Evolutionary conservation across 2,329 filamentous ascomycete genomes (phyloP).

Genomic region (Ophiostoma sp.): DNA sequence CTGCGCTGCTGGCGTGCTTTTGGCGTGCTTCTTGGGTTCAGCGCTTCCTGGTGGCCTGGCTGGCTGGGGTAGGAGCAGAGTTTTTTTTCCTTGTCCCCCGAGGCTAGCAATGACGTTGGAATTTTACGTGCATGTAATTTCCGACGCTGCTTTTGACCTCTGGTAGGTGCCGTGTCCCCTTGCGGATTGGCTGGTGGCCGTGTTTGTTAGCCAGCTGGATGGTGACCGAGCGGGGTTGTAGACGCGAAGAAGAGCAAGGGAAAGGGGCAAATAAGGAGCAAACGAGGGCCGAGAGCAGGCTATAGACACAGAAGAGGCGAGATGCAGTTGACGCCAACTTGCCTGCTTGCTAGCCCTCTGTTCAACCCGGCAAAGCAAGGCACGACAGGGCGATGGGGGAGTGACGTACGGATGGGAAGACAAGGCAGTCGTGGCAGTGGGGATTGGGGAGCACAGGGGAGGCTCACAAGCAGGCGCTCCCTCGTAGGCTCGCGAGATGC

Average conservation of each 20-base stretch:
- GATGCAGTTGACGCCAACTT: background rate
- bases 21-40: slow-evolving; percentile 13
- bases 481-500: background rate
- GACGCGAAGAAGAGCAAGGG: background rate
- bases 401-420: too few relatives aligned
- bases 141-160: background rate
- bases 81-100: slow-evolving; percentile 21
- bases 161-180: background rate
- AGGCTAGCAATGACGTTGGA: slow-evolving; percentile 27
- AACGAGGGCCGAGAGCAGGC: background rate
- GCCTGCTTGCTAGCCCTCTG: too few relatives aligned
- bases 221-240: slow-evolving; percentile 25
- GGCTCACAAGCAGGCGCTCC: too few relatives aligned
- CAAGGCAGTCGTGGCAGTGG: too few relatives aligned
- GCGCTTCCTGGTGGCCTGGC: slow-evolving; percentile 1
- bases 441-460: too few relatives aligned
- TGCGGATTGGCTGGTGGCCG: slow-evolving; percentile 17
- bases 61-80: slow-evolving; percentile 22
- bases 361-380: too few relatives aligned
- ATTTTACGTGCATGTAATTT: slow-evolving; percentile 13
- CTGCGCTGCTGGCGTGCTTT: background rate
- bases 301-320: background rate
- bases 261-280: background rate
- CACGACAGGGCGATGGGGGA: too few relatives aligned
- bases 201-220: slow-evolving; percentile 20